These are phyloP conservation scores for Paramecium octaurelia DNA, from an alignment of 73 alveolate species.

Conservation along the genomic window DNA sequence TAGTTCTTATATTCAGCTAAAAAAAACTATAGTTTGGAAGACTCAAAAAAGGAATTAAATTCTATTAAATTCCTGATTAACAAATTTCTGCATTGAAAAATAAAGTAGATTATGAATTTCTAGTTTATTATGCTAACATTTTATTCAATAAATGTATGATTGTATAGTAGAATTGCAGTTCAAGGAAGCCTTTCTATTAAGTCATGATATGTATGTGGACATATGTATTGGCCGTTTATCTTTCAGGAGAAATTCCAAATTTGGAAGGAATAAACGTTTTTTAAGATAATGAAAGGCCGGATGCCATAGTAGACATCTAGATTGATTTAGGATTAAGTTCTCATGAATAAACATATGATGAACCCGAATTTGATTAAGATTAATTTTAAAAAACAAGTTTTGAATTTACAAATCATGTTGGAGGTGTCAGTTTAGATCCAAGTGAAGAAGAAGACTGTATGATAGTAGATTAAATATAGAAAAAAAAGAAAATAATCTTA, in stretches of 20 bases:
- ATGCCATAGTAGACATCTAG: background rate
- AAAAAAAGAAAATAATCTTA: background rate
- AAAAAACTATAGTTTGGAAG: background rate
- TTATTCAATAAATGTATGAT: slow-evolving; percentile 10
- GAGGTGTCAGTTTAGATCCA: background rate
- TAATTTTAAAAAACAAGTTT: background rate
- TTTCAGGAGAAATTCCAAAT: background rate
- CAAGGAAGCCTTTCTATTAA: slow-evolving; percentile 18
- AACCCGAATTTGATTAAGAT: background rate
- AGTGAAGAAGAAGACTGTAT: background rate
- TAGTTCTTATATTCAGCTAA: background rate
- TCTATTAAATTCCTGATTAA: background rate
- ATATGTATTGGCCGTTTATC: slow-evolving; percentile 12
- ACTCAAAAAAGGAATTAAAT: background rate
- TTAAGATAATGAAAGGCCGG: background rate
- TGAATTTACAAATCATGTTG: background rate
- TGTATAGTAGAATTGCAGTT: slow-evolving; percentile 1
- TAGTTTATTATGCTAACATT: slow-evolving; percentile 27
- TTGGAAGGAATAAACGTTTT: background rate
- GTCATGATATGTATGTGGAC: slow-evolving; percentile 19
- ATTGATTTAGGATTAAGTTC: slow-evolving; percentile 15
- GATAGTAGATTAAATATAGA: background rate
- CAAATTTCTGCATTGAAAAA: background rate
- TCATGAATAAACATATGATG: background rate
- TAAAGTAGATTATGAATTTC: background rate